Evolutionary conservation across 1,284 basidiomycete genomes (phyloP), one percentile per base, ranked within the genome.

Genomic region (Sphaerobolus stellatus): DNA sequence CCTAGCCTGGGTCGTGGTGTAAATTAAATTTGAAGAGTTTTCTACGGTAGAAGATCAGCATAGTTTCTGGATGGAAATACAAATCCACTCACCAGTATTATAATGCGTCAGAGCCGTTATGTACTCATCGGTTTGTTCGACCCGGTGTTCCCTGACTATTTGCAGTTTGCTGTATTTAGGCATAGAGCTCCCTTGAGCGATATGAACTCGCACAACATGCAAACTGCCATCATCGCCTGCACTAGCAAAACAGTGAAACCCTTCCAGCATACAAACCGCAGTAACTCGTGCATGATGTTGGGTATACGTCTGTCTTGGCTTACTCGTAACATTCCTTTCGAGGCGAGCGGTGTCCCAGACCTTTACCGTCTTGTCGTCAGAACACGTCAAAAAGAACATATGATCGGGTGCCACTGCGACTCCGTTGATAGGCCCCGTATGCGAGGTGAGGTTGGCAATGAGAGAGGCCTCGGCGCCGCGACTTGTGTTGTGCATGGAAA

Each of bases 361-460:
- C 66, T 91, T 89, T 58, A 95, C 81, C 0, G 85, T 88, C 60
- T 86, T 86, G 65, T 97, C 94, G 59, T 90, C 85, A 1, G 93
- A 95, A 0, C 86, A 82, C 0, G 94, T 90, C 1, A 93, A 88
- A 63, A 99, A 98, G 76, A 98, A 99, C 60, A 87, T 74, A 60
- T 97, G 93, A 66, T 99, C 97, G 0, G 94, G 93, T 1, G 96
- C 89, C 9, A 96, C 90, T 1, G 88, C 88, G 16, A 99, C 75
- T 1, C 85, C 81, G 1, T 88, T 93, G 57, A 99, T 78, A 1
- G 83, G 78, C 16, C 87, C 89, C 0, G 84, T 82, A 65, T 98
- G 94, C 8, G 92, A 92, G 20, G 82, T 81, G n/a, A 96, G 79
- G 68, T 96, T 89, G 0, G 90, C 87, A 48, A 97, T 84, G 58